Evolutionary conservation across 108 stramenopile genomes (phyloP), one percentile per base, ranked within the genome.

Genomic region (Aureococcus anophagefferens): DNA sequence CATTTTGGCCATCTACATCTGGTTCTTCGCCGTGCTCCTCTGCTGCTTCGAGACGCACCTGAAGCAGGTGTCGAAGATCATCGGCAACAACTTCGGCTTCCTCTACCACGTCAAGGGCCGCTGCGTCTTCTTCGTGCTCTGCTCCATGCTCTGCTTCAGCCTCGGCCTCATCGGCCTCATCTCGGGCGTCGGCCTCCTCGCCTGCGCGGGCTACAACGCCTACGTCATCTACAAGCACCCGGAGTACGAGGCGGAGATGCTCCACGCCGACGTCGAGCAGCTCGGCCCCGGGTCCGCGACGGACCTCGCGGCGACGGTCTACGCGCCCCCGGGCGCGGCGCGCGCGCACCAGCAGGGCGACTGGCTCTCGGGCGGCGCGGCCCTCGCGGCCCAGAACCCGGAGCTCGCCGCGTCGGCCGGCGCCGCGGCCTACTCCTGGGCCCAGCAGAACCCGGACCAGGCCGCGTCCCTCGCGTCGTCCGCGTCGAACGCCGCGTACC

Each of bases 31-130:
- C 14, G 21, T 35, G 25, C 63, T 84, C 32, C 69, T 84, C 35
- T 82, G 81, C 73, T 82, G 83, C 71, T 84, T 84, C 71, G 83
- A 84, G 79, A 78, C 76, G 62, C 79, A 82, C 76, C 34, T 84
- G 7, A 74, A 63, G 63, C 63, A 40, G 9, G 68, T 84, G 33
- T 77, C 73, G 28, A 74, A 74, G 62, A 64, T 62, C 15, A 80
- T 82, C 37, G 68, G 68, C 28, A 59, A 67, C 44, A 81, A 82
- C 69, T 84, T 82, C 33, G 83, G 83, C 30, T 84, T 84, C 71
- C 72, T 84, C 36, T 84, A 84, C 74, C 74, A 82, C 64, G 72
- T 63, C 45, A 66, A 67, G n/a, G 67, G 59, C 0, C 67, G 73
- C 16, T n/a, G 25, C 29, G 16, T 30, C 17, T 73, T 73, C 68